Base-by-base conservation (phyloP, 306 rosid genomes). In the Citrullus amarus region DNA sequence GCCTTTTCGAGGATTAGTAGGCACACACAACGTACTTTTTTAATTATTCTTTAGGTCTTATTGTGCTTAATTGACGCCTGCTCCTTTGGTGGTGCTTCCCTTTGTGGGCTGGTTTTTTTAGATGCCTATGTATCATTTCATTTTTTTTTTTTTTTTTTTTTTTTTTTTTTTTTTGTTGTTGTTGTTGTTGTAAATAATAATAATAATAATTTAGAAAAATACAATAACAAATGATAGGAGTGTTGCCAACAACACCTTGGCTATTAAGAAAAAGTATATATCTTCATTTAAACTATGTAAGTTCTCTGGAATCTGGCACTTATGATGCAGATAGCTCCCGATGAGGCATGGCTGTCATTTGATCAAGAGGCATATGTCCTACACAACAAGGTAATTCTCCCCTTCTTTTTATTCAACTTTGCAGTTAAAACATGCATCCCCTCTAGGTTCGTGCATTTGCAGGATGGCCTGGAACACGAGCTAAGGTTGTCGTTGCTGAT, bases 391-490 rank as follows among this genome's bases (percentile, higher is more conserved):
- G 97, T 92, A 87, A 89, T 88, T 88, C 80, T 79, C 22, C 73
- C 70, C 66, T 82, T 68, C 86, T 44, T 57, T 76, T 55, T 87
- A 59, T 80, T 79, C 36, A 51, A 75, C 41, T 59, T 81, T 68
- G 82, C 84, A 82, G 86, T 82, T 79, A 90, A 82, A 86, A 85
- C 90, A 30, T 80, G 81, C 88, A 85, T 86, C 81, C 78, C 81
- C 82, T 84, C 83, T 80, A 94, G 96, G 95, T 94, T 80, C 97
- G 98, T 80, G 97, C 97, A 46, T 92, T 94, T 88, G 89, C 97
- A 92, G 98, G 98, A 60, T 92, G 98, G 96, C 98, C 97, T 41
- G 97, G 98, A 87, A 89, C 97, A 75, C 87, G 88, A 78, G 92
- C 97, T 34, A 90, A 90, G 88, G 79, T 92, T 76, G 82, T 81